Conservation (phyloP, 73 alveolate genomes). For the Blepharisma stoltei region DNA sequence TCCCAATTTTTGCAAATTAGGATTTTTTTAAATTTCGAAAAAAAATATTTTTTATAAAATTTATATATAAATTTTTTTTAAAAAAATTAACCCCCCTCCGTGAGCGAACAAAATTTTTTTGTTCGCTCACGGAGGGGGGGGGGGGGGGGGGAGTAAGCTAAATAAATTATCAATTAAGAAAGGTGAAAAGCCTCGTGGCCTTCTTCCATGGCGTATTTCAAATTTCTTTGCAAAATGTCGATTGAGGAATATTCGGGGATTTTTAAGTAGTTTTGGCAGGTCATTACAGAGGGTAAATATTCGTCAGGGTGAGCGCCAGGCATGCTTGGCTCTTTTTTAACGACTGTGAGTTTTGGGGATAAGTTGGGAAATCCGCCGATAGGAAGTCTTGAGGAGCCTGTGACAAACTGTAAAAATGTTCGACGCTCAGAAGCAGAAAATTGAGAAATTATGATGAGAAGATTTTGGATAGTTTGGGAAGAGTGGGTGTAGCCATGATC, state of each 20-base stretch:
- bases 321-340: slow-evolving; percentile 56
- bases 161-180: background rate
- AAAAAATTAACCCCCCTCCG: too few relatives aligned
- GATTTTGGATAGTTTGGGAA: slow-evolving; percentile 51
- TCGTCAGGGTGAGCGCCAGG: slow-evolving; percentile 42
- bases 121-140: too few relatives aligned
- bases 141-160: too few relatives aligned
- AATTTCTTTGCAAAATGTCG: slow-evolving; percentile 51
- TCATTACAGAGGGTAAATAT: slow-evolving; percentile 78
- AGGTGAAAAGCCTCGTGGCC: slow-evolving; percentile 66
- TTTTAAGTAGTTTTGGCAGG: slow-evolving; percentile 83
- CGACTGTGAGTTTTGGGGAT: slow-evolving; percentile 92
- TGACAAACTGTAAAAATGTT: slow-evolving; percentile 65
- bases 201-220: slow-evolving; percentile 75
- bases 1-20: too few relatives aligned
- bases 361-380: slow-evolving; percentile 88
- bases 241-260: slow-evolving; percentile 82
- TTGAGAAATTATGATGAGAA: slow-evolving; percentile 27
- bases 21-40: too few relatives aligned
- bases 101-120: too few relatives aligned
- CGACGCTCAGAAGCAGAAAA: slow-evolving; percentile 52
- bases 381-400: slow-evolving; percentile 94
- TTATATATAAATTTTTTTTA: too few relatives aligned
- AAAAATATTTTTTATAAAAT: too few relatives aligned
- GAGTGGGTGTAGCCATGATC: slow-evolving; percentile 80